phyloP scores from a whole-genome alignment of 2,329 filamentous ascomycete species.

The Fusarium continuum region DNA sequence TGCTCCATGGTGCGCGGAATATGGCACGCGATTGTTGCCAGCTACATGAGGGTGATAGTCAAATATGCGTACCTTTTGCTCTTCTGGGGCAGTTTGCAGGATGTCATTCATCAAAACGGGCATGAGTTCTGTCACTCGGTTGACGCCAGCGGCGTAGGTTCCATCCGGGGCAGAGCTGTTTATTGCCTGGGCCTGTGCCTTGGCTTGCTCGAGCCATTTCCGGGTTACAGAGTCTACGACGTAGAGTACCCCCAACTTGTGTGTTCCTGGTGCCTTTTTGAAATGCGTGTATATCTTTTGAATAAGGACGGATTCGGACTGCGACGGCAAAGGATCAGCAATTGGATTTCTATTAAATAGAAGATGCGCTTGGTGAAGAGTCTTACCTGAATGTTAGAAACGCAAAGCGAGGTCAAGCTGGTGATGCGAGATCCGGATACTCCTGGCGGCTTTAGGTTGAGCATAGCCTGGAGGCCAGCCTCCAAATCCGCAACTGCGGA shows the following conservation, averaged over 20 bases:
- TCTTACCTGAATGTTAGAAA: slow-evolving; percentile 86
- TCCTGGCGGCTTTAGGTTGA: slow-evolving; percentile 88
- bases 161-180: slow-evolving; percentile 85
- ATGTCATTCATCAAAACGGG: slow-evolving; percentile 96
- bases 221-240: slow-evolving; percentile 99
- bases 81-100: slow-evolving; percentile 83
- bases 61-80: slow-evolving; percentile 89
- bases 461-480: slow-evolving; percentile 89
- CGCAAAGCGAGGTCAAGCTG: slow-evolving; percentile 86
- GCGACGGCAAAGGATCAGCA: slow-evolving; percentile 39
- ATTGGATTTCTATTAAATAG: slow-evolving; percentile 3
- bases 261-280: slow-evolving; percentile 91
- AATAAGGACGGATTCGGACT: slow-evolving; percentile 95
- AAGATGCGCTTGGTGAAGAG: background rate
- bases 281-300: slow-evolving; percentile 98
- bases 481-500: slow-evolving; percentile 92
- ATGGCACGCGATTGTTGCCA: slow-evolving; percentile 24
- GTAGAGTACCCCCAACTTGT: slow-evolving; percentile 99
- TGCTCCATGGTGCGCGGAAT: slow-evolving; percentile 24
- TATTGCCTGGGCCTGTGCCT: slow-evolving; percentile 82
- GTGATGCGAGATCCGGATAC: slow-evolving; percentile 93
- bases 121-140: slow-evolving; percentile 95
- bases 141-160: slow-evolving; percentile 92
- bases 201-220: slow-evolving; percentile 97
- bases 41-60: slow-evolving; percentile 39